Conservation (phyloP, 768 basidiomycete genomes). For the Macrolepiota albuminosa region DNA sequence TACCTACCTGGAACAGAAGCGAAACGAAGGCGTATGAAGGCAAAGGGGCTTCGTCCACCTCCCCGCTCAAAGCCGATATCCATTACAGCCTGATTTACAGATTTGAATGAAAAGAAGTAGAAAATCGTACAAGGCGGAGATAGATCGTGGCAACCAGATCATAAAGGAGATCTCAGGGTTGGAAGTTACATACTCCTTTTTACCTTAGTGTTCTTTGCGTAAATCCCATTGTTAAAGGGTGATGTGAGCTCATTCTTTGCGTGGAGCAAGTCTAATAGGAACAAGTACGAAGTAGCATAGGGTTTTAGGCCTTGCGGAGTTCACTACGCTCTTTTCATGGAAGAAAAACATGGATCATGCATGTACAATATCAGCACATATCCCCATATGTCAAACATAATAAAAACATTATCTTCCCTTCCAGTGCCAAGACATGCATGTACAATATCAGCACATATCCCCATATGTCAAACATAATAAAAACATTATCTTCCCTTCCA, state of each 20-base stretch:
- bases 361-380: background rate
- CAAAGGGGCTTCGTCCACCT: conserved; percentile 65
- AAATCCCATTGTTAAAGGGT: background rate
- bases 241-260: background rate
- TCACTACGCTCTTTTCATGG: background rate
- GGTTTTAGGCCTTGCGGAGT: background rate
- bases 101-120: background rate
- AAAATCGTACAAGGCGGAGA: background rate
- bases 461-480: no score
- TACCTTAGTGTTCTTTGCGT: background rate
- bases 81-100: conserved; percentile 1
- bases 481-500: conserved; percentile 31
- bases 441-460: no score
- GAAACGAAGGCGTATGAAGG: conserved; percentile 71
- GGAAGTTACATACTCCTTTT: background rate
- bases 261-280: background rate
- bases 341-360: background rate
- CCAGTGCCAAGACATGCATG: conserved; percentile 25
- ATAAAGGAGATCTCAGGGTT: conserved; percentile 14
- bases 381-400: no score
- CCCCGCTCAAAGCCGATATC: conserved; percentile 36
- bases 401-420: conserved; percentile 28
- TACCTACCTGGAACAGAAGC: conserved; percentile 41
- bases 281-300: background rate
- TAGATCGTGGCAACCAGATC: background rate